Percentiles rank a stretch among this genome's conserved stretches.
These are phyloP conservation scores for Podospora appendiculata DNA, from an alignment of 495 filamentous ascomycete genomes.

Conservation along the genomic window DNA sequence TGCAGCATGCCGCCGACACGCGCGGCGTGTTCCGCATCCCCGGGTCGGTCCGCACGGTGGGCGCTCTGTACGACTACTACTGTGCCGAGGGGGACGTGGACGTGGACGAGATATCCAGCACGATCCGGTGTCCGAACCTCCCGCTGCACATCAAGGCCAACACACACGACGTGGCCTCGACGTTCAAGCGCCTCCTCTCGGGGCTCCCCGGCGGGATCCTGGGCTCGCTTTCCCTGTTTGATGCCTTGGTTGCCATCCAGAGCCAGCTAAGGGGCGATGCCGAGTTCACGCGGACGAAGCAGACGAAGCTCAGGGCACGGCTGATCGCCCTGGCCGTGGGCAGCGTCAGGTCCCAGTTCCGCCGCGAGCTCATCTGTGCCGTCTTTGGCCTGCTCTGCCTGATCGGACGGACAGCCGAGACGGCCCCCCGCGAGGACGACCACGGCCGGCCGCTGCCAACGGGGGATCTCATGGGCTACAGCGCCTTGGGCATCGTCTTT, in stretches of 20 bases:
- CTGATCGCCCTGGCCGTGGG: slow-evolving; percentile 58
- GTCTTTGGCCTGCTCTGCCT: slow-evolving; percentile 56
- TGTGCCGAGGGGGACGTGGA: slow-evolving; percentile 44
- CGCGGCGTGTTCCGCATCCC: slow-evolving; percentile 59
- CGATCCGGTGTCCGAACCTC: slow-evolving; percentile 45
- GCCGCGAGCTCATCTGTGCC: slow-evolving; percentile 56
- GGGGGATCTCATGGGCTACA: slow-evolving; percentile 52
- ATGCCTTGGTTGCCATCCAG: slow-evolving; percentile 56
- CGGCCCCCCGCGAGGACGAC: slow-evolving; percentile 37
- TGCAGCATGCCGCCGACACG: slow-evolving; percentile 46
- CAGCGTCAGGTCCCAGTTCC: slow-evolving; percentile 46
- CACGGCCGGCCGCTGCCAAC: slow-evolving; percentile 39
- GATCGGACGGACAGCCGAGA: slow-evolving; percentile 45
- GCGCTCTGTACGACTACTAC: slow-evolving; percentile 56
- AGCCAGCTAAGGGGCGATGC: slow-evolving; percentile 43
- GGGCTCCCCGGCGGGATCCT: slow-evolving; percentile 69
- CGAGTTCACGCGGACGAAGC: slow-evolving; percentile 40
- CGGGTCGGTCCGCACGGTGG: slow-evolving; percentile 46
- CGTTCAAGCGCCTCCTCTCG: slow-evolving; percentile 62
- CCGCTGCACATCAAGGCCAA: slow-evolving; percentile 46
- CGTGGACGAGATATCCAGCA: slow-evolving; percentile 38
- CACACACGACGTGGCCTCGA: slow-evolving; percentile 64
- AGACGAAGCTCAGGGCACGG: slow-evolving; percentile 47
- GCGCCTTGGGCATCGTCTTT: slow-evolving; percentile 55
- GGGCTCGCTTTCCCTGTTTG: slow-evolving; percentile 59